Conservation (phyloP, 345 rosid species). For the Fremontodendron californicum region DNA sequence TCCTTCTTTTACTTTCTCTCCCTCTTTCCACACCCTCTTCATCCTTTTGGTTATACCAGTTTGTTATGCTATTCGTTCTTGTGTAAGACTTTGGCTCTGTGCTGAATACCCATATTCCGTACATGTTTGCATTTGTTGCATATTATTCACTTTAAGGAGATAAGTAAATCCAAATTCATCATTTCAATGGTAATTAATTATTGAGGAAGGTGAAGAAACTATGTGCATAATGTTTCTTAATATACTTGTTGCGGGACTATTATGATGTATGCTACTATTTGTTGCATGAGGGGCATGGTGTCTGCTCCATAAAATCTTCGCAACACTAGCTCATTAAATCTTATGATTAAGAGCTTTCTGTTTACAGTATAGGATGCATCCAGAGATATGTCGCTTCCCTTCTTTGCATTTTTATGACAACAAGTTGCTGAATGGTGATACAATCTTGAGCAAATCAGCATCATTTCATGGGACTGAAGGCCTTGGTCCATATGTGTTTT, state of each 20-base stretch:
- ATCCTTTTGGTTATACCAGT: not conserved
- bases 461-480: slow-evolving; percentile 62
- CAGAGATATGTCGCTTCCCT: slow-evolving; percentile 89
- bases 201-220: not conserved
- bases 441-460: slow-evolving; percentile 59
- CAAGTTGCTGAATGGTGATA: slow-evolving; percentile 73
- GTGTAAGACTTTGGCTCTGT: not conserved
- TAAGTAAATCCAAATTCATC: not conserved
- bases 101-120: not conserved
- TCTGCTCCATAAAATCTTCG: not conserved
- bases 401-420: slow-evolving; percentile 86
- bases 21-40: not conserved
- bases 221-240: not conserved
- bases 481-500: slow-evolving; percentile 83
- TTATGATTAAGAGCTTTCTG: slow-evolving; percentile 19
- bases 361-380: slow-evolving; percentile 97
- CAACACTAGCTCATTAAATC: slow-evolving; percentile 4
- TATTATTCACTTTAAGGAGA: not conserved
- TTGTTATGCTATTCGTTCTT: not conserved
- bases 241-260: not conserved
- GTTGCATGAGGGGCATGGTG: not conserved
- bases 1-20: not conserved
- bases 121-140: not conserved
- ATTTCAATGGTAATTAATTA: not conserved
- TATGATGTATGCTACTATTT: not conserved